Conservation (phyloP, 495 filamentous ascomycete genomes). For the Trichoderma reesei region DNA sequence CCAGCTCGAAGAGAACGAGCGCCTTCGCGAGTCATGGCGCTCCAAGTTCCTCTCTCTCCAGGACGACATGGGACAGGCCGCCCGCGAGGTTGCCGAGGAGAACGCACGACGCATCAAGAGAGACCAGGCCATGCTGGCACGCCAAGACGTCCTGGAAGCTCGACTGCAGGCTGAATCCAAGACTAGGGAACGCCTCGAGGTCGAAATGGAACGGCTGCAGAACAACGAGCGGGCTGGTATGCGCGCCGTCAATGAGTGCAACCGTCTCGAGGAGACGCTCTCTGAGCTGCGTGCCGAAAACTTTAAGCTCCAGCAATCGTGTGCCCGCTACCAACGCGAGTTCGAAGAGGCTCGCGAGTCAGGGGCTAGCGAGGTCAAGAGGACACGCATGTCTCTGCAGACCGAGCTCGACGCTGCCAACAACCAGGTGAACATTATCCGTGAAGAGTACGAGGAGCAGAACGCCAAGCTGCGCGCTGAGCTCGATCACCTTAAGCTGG, state of each 20-base stretch:
- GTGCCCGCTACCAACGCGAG: constrained; percentile 69
- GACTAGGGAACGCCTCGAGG: constrained; percentile 68
- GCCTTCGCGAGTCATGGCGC: constrained; percentile 66
- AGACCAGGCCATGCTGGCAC: constrained; percentile 62
- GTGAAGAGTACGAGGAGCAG: constrained; percentile 66
- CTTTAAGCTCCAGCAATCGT: constrained; percentile 51
- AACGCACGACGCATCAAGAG: constrained; percentile 63
- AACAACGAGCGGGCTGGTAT: constrained; percentile 61
- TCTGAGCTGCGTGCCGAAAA: constrained; percentile 57
- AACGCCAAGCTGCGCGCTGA: constrained; percentile 56
- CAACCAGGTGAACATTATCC: constrained; percentile 69
- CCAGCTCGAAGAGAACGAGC: constrained; percentile 78
- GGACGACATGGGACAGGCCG: constrained; percentile 70
- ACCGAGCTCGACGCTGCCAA: constrained; percentile 71
- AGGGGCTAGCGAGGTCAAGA: constrained; percentile 64
- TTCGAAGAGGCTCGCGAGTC: constrained; percentile 72
- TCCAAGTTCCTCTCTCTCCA: constrained; percentile 73
- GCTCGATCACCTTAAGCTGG: constrained; percentile 59
- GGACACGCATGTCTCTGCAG: constrained; percentile 67
- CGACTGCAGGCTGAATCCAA: constrained; percentile 66
- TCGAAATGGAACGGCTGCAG: constrained; percentile 67
- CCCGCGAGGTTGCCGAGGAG: constrained; percentile 66
- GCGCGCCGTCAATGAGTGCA: constrained; percentile 44
- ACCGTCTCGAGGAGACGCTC: constrained; percentile 57
- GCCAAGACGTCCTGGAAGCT: constrained; percentile 70